Evolutionary conservation across 345 rosid species (phyloP).

Genomic region (Lepidium didymum): DNA sequence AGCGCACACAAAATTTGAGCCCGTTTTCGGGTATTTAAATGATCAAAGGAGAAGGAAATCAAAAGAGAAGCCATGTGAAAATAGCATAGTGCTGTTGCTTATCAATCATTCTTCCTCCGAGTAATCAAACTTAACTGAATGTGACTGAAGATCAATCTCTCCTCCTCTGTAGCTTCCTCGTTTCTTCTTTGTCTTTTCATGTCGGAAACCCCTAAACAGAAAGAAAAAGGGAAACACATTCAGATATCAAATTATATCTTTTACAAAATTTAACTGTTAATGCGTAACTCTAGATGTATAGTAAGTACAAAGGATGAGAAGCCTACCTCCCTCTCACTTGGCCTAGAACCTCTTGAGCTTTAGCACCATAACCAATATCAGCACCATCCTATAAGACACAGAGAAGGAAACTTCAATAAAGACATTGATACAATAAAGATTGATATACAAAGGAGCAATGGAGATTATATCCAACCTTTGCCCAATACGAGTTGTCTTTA

Average conservation of each 20-base stretch:
- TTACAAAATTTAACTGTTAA: background rate
- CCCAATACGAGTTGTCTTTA: constrained; percentile 90
- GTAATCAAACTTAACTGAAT: constrained; percentile 77
- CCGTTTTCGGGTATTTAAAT: constrained; percentile 3
- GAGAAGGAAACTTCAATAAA: background rate
- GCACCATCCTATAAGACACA: constrained; percentile 60
- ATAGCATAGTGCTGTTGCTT: background rate
- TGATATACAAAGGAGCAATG: background rate
- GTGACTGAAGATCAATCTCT: constrained; percentile 68
- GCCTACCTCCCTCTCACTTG: constrained; percentile 94
- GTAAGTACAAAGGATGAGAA: background rate
- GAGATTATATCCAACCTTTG: constrained; percentile 46
- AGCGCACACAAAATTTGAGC: constrained; percentile 19
- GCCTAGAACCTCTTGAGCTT: constrained; percentile 89
- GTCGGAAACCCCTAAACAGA: constrained; percentile 68
- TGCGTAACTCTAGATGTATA: background rate
- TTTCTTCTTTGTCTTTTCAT: constrained; percentile 98
- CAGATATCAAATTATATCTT: background rate
- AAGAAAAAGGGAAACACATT: background rate
- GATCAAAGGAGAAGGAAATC: background rate
- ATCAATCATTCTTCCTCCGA: constrained; percentile 61
- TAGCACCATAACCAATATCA: constrained; percentile 83
- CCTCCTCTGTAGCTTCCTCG: constrained; percentile 95
- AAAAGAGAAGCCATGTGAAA: background rate
- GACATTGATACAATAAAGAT: background rate